Percentiles rank a stretch among this genome's conserved stretches.
Conservation (phyloP, 441 rosid genomes). For the Rhodomyrtus psidioides region DNA sequence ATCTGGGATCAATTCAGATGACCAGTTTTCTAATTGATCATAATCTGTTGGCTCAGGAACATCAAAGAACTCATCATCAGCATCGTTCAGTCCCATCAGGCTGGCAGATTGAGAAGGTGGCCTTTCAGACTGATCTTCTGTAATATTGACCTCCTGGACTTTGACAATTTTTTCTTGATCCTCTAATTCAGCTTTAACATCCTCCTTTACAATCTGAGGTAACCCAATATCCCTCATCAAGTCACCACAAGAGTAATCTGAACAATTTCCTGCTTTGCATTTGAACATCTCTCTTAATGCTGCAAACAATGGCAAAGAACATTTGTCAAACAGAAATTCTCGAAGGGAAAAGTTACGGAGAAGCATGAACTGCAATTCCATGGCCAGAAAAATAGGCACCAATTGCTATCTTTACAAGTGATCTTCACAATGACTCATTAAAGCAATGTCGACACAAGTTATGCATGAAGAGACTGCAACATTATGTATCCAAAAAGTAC, state of each 20-base stretch:
- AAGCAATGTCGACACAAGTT: background rate
- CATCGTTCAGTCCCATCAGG: slow-evolving; percentile 49
- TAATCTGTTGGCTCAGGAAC: slow-evolving; percentile 50
- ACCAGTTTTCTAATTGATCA: slow-evolving; percentile 38
- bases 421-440: background rate
- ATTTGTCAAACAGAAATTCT: background rate
- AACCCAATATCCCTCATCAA: slow-evolving; percentile 18
- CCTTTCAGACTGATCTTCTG: slow-evolving; percentile 37
- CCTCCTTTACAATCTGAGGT: slow-evolving; percentile 19
- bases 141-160: slow-evolving; percentile 5
- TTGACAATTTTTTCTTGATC: slow-evolving; percentile 9
- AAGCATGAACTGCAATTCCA: background rate
- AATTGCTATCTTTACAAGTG: background rate
- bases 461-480: background rate
- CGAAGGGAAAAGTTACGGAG: background rate
- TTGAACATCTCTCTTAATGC: slow-evolving; percentile 76
- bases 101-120: slow-evolving; percentile 26
- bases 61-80: slow-evolving; percentile 87
- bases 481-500: slow-evolving; percentile 11
- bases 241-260: slow-evolving; percentile 30
- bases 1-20: slow-evolving; percentile 27
- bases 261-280: slow-evolving; percentile 47
- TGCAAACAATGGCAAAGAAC: background rate
- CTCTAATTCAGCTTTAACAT: slow-evolving; percentile 13
- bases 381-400: background rate